Conservation (phyloP, 148 eudicot genomes). For the Rhododendron ovatum region DNA sequence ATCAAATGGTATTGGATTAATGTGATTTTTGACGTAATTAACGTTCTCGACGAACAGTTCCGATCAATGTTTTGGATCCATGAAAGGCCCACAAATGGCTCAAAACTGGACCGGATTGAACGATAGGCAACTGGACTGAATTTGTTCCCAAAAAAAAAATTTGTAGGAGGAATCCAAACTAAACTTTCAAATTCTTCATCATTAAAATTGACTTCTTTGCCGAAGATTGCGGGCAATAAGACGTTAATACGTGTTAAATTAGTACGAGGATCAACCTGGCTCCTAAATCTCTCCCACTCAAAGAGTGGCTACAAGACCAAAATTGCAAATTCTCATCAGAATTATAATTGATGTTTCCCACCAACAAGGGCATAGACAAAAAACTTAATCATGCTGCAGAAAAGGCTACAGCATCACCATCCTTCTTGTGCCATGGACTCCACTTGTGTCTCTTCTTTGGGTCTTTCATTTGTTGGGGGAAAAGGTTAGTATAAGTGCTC, state of each 20-base stretch:
- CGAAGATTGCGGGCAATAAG: no score
- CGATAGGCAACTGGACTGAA: no score
- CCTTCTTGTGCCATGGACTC: not conserved
- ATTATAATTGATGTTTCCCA: conserved; percentile 3
- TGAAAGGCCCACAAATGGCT: no score
- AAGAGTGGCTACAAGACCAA: not conserved
- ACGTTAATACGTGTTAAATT: not conserved
- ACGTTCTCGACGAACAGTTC: no score
- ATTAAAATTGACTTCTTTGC: not conserved
- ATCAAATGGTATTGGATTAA: no score
- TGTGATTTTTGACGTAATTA: no score
- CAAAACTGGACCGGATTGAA: no score
- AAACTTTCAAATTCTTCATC: not conserved
- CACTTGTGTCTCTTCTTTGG: not conserved
- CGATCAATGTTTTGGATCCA: no score
- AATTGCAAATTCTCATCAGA: not conserved
- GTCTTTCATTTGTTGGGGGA: conserved; percentile 1
- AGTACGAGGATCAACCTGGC: not conserved
- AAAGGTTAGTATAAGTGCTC: not conserved
- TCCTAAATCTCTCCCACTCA: not conserved
- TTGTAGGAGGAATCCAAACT: not conserved
- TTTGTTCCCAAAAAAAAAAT: no score
- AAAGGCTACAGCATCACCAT: not conserved
- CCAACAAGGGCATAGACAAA: conserved; percentile 7
- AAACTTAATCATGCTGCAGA: not conserved